These are phyloP conservation scores for Monosporascus sp. DNA, from an alignment of 2,329 filamentous ascomycete genomes.

Conservation along the genomic window DNA sequence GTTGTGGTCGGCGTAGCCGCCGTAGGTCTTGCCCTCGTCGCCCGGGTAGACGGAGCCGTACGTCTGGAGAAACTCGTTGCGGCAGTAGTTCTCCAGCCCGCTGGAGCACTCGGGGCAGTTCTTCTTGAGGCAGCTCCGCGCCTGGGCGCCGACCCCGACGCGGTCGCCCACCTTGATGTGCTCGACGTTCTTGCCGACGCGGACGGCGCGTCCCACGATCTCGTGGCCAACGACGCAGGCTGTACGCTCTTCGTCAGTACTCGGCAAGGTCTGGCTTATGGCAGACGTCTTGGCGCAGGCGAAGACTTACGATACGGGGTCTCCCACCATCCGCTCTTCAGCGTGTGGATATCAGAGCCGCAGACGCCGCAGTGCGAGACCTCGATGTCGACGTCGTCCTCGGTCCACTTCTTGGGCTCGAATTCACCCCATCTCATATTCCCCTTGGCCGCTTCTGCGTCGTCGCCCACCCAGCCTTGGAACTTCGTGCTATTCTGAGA, in stretches of 20 bases:
- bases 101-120: slow-evolving; percentile 37
- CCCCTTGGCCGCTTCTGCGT: no score
- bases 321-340: slow-evolving; percentile 48
- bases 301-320: slow-evolving; percentile 33
- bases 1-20: slow-evolving; percentile 41
- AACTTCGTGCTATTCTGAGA: no score
- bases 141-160: slow-evolving; percentile 51
- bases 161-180: slow-evolving; percentile 32
- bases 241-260: slow-evolving; percentile 13
- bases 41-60: slow-evolving; percentile 48
- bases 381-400: slow-evolving; percentile 60
- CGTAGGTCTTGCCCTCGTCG: slow-evolving; percentile 52
- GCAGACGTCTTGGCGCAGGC: not conserved
- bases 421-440: no score
- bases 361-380: slow-evolving; percentile 64
- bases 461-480: no score
- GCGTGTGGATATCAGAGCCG: slow-evolving; percentile 55
- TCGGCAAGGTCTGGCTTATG: no score
- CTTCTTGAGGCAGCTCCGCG: slow-evolving; percentile 44
- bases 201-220: slow-evolving; percentile 55
- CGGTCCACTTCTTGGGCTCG: slow-evolving; percentile 60
- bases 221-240: slow-evolving; percentile 58
- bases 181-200: slow-evolving; percentile 55
- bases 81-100: slow-evolving; percentile 39
- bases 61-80: slow-evolving; percentile 38